Evolutionary conservation across 2,329 filamentous ascomycete genomes (phyloP).

Genomic region (Penicillium sp.): DNA sequence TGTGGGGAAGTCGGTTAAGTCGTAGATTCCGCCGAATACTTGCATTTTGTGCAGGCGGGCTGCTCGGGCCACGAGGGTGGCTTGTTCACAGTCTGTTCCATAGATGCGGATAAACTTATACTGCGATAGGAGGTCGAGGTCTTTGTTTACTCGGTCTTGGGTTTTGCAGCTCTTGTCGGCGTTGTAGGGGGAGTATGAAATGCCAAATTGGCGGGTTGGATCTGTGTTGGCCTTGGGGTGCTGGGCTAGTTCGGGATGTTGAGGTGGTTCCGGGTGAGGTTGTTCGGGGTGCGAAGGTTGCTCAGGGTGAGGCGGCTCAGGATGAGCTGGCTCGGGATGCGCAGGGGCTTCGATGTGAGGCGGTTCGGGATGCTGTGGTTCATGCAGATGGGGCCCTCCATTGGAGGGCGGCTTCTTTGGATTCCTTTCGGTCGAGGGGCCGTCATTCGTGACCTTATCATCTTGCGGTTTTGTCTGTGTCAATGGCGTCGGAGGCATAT

Average conservation of each 20-base stretch:
- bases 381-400: constrained; percentile 1
- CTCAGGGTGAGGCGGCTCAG: background rate
- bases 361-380: background rate
- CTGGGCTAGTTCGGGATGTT: background rate
- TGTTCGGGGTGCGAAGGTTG: constrained; percentile 1
- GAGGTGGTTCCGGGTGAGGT: constrained; percentile 1
- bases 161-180: constrained; percentile 65
- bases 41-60: constrained; percentile 66
- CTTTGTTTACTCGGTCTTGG: constrained; percentile 60
- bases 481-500: background rate
- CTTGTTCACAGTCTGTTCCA: constrained; percentile 75
- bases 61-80: constrained; percentile 61
- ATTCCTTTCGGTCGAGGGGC: constrained; percentile 29
- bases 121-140: constrained; percentile 59
- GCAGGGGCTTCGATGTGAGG: background rate
- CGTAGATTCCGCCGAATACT: constrained; percentile 73
- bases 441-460: background rate
- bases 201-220: constrained; percentile 41
- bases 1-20: constrained; percentile 56
- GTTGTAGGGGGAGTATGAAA: constrained; percentile 61
- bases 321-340: background rate
- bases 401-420: background rate
- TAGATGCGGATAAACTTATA: constrained; percentile 74
- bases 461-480: constrained; percentile 1
- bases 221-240: constrained; percentile 6